Evolutionary conservation across 805 yeast species (phyloP).

Genomic region (Kazachstania bromeliacearum): DNA sequence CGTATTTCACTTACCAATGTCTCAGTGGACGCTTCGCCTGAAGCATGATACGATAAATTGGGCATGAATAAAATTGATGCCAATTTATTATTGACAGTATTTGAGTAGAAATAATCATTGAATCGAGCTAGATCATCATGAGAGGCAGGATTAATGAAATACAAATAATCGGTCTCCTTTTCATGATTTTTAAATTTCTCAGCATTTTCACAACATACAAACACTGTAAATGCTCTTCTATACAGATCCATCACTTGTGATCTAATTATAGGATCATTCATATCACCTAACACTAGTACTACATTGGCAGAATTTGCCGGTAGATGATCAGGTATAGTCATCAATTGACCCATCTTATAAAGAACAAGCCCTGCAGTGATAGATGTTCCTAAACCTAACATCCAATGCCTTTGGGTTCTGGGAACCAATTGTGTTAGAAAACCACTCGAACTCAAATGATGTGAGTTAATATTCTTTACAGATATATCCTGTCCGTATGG

Average conservation of each 20-base stretch:
- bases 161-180: slow-evolving; percentile 24
- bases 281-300: slow-evolving; percentile 26
- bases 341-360: slow-evolving; percentile 9
- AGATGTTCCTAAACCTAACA: slow-evolving; percentile 12
- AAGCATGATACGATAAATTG: slow-evolving; percentile 25
- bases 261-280: slow-evolving; percentile 29
- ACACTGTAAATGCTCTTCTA: slow-evolving; percentile 26
- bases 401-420: slow-evolving; percentile 9
- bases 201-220: slow-evolving; percentile 21
- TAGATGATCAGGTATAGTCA: slow-evolving; percentile 12
- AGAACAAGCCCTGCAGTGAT: slow-evolving; percentile 11
- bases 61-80: slow-evolving; percentile 27
- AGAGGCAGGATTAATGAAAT: slow-evolving; percentile 19
- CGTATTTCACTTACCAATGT: slow-evolving; percentile 18
- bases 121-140: slow-evolving; percentile 16
- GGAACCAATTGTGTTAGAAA: too few relatives aligned
- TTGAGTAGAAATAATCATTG: slow-evolving; percentile 12
- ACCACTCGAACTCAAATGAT: too few relatives aligned
- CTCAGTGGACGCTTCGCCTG: slow-evolving; percentile 18
- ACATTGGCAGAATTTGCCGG: slow-evolving; percentile 12
- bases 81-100: slow-evolving; percentile 7
- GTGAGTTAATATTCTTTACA: slow-evolving; percentile 2
- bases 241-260: slow-evolving; percentile 30
- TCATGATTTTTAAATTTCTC: slow-evolving; percentile 15
- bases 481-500: too few relatives aligned